A percentile compares a stretch with the other conserved stretches of the same genome.
Conservation (phyloP, 306 rosid genomes). For the Clitoria ternatea region DNA sequence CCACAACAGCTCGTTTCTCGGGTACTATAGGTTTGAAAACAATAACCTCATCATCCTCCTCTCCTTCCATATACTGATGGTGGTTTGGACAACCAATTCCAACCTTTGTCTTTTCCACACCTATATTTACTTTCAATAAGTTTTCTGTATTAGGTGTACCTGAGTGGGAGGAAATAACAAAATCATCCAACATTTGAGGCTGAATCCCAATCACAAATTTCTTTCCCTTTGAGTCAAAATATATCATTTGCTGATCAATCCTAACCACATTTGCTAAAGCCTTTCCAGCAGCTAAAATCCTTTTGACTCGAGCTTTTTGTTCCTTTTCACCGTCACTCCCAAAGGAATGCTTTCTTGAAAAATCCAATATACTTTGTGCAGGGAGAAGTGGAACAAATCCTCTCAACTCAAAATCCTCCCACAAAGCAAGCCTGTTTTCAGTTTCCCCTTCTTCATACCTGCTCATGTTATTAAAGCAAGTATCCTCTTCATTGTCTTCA, state of each 20-base stretch:
- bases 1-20: slow-evolving; percentile 58
- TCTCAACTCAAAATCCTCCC: slow-evolving; percentile 94
- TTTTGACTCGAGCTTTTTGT: slow-evolving; percentile 56
- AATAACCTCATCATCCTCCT: slow-evolving; percentile 92
- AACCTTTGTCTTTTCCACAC: slow-evolving; percentile 32
- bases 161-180: slow-evolving; percentile 30
- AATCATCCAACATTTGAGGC: slow-evolving; percentile 45
- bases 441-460: slow-evolving; percentile 91
- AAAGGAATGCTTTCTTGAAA: slow-evolving; percentile 72
- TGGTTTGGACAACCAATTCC: slow-evolving; percentile 40
- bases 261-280: slow-evolving; percentile 64
- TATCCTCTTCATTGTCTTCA: slow-evolving; percentile 72
- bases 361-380: slow-evolving; percentile 85
- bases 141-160: slow-evolving; percentile 33
- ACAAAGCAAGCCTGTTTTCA: slow-evolving; percentile 80
- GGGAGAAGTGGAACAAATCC: slow-evolving; percentile 93
- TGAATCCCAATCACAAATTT: slow-evolving; percentile 63
- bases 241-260: slow-evolving; percentile 57
- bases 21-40: slow-evolving; percentile 79
- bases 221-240: slow-evolving; percentile 59
- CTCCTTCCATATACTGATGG: slow-evolving; percentile 52
- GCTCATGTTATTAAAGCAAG: slow-evolving; percentile 83
- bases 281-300: slow-evolving; percentile 91
- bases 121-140: slow-evolving; percentile 40
- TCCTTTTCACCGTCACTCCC: slow-evolving; percentile 79